A percentile compares a stretch with the other conserved stretches of the same genome.
Evolutionary conservation across 208 protist species (phyloP).

Genomic region (Trypanosoma brucei): DNA sequence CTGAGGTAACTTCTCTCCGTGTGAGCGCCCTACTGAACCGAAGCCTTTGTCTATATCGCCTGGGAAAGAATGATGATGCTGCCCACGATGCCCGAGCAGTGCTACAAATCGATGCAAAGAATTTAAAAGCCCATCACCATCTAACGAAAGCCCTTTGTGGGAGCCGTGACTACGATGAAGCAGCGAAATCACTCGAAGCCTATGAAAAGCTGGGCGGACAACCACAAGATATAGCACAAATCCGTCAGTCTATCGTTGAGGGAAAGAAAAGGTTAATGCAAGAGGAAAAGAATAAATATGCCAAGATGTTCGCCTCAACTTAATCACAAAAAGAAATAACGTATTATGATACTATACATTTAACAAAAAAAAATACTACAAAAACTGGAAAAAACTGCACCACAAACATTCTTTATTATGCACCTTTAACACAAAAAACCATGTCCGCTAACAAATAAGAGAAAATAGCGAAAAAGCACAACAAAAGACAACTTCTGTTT

Average conservation of each 20-base stretch:
- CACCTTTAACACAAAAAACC: constrained; percentile 3
- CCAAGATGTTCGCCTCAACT: constrained; percentile 59
- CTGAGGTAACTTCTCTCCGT: constrained; percentile 38
- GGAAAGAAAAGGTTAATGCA: constrained; percentile 27
- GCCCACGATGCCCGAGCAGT: constrained; percentile 37
- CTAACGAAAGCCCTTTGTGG: constrained; percentile 50
- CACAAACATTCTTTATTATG: background rate
- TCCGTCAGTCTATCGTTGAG: constrained; percentile 33
- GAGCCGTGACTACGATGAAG: constrained; percentile 45
- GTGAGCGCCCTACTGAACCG: constrained; percentile 63
- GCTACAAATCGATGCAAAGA: constrained; percentile 32
- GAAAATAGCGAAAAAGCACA: constrained; percentile 1
- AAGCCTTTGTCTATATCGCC: constrained; percentile 37
- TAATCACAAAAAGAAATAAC: constrained; percentile 1
- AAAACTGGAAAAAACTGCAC: background rate
- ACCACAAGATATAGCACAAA: constrained; percentile 31
- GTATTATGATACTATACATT: background rate
- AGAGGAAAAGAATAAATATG: constrained; percentile 55
- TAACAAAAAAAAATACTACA: background rate
- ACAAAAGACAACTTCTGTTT: background rate
- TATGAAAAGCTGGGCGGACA: constrained; percentile 34
- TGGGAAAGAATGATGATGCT: constrained; percentile 35
- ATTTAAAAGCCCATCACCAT: constrained; percentile 66
- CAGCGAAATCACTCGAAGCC: constrained; percentile 22
- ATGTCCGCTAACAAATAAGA: background rate